Conservation (phyloP, 2,329 filamentous ascomycete genomes). For the Orbilia quercus region DNA sequence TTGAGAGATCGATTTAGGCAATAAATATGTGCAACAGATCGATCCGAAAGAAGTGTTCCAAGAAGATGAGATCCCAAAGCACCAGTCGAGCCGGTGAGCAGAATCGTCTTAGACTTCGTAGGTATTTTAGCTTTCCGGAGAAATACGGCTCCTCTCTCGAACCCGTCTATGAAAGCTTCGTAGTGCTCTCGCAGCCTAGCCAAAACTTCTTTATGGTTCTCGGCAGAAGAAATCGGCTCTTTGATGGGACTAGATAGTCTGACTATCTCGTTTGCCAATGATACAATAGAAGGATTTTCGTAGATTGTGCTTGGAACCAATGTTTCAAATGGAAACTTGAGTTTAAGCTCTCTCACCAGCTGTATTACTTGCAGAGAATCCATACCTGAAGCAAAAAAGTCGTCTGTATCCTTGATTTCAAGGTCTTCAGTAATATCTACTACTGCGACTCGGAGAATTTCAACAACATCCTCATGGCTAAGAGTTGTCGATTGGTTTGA, state of each 20-base stretch:
- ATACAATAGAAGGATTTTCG: not conserved
- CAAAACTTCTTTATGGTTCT: not conserved
- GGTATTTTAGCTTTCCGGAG: not conserved
- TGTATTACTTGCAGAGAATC: constrained; percentile 63
- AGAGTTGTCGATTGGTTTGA: constrained; percentile 2
- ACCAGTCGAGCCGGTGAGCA: constrained; percentile 65
- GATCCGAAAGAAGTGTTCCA: constrained; percentile 61
- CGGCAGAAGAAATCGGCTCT: too few relatives aligned
- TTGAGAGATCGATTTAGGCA: constrained; percentile 66
- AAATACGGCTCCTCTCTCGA: not conserved
- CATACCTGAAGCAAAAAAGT: constrained; percentile 64
- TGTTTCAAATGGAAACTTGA: constrained; percentile 10
- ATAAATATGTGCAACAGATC: constrained; percentile 59
- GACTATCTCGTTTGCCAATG: constrained; percentile 1
- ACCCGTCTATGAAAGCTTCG: constrained; percentile 8
- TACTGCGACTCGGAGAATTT: constrained; percentile 52
- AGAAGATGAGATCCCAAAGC: constrained; percentile 64
- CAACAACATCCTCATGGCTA: constrained; percentile 15
- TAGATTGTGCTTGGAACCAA: constrained; percentile 10
- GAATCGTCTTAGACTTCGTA: constrained; percentile 58
- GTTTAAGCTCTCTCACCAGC: not conserved
- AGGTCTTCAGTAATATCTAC: constrained; percentile 37
- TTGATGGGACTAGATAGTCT: not conserved
- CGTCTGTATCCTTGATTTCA: constrained; percentile 56
- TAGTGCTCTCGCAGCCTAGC: not conserved